Evolutionary conservation across 805 yeast species (phyloP).

Genomic region (Candida chauliodis): DNA sequence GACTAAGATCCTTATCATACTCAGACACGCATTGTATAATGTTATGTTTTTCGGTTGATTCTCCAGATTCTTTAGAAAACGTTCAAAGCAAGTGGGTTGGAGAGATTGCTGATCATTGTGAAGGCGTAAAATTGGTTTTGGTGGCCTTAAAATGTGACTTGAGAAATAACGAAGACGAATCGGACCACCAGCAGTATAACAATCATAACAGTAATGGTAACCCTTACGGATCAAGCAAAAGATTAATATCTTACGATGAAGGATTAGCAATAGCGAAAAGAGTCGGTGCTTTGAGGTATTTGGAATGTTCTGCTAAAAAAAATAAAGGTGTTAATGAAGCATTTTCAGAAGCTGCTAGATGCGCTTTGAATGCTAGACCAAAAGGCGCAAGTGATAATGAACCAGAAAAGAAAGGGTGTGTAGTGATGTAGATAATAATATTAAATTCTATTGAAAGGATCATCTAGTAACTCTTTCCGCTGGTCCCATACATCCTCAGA

Average conservation of each 20-base stretch:
- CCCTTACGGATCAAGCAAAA: slow-evolving; percentile 43
- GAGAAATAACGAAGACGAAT: slow-evolving; percentile 58
- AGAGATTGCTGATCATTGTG: slow-evolving; percentile 95
- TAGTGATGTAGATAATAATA: slow-evolving; percentile 28
- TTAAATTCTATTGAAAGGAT: slow-evolving; percentile 33
- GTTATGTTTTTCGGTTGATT: slow-evolving; percentile 93
- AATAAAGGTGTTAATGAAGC: slow-evolving; percentile 99
- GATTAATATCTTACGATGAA: slow-evolving; percentile 82
- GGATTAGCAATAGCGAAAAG: slow-evolving; percentile 89
- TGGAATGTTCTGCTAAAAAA: slow-evolving; percentile 95
- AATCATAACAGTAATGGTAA: too few relatives aligned
- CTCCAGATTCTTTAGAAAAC: slow-evolving; percentile 89
- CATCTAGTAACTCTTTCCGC: slow-evolving; percentile 28
- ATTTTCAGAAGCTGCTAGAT: slow-evolving; percentile 96
- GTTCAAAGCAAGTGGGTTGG: slow-evolving; percentile 97
- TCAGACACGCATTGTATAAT: slow-evolving; percentile 96
- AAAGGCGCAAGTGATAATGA: slow-evolving; percentile 61
- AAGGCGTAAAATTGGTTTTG: slow-evolving; percentile 87
- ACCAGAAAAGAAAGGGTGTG: slow-evolving; percentile 38
- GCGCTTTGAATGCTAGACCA: slow-evolving; percentile 86
- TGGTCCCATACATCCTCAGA: slow-evolving; percentile 84
- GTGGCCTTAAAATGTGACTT: slow-evolving; percentile 95
- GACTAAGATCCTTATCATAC: slow-evolving; percentile 87
- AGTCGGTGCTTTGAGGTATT: slow-evolving; percentile 89
- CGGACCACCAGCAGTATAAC: slow-evolving; percentile 20